Evolutionary conservation across 2,329 filamentous ascomycete genomes (phyloP).

Genomic region (Fusarium humuli): DNA sequence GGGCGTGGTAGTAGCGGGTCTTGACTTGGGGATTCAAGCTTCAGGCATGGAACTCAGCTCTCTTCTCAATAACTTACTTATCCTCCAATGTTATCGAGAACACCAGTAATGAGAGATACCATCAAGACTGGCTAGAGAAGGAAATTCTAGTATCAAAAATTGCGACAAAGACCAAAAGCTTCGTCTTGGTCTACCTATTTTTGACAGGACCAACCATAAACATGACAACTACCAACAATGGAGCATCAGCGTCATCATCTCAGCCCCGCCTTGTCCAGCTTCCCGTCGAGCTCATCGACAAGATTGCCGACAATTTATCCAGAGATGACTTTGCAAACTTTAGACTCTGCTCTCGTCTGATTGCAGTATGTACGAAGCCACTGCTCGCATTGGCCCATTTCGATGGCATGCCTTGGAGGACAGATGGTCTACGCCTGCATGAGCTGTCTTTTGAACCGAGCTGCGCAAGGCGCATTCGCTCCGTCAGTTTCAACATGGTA

Average conservation of each 20-base stretch:
- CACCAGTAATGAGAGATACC: background rate
- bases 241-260: conserved; percentile 1
- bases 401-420: conserved; percentile 57
- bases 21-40: background rate
- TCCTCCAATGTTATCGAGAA: background rate
- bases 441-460: conserved; percentile 58
- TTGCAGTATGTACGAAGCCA: conserved; percentile 6
- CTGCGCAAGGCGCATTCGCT: conserved; percentile 56
- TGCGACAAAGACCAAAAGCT: background rate
- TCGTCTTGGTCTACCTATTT: background rate
- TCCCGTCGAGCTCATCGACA: conserved; percentile 56
- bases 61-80: background rate
- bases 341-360: conserved; percentile 47
- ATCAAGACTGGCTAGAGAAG: background rate
- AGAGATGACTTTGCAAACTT: conserved; percentile 54
- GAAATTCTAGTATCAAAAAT: background rate
- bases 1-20: conserved; percentile 11
- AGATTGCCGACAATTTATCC: conserved; percentile 58
- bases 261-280: conserved; percentile 35
- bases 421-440: conserved; percentile 59
- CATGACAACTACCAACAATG: conserved; percentile 1
- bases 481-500: conserved; percentile 59
- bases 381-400: conserved; percentile 50
- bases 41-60: background rate
- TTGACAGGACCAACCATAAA: background rate